phyloP scores from a whole-genome alignment of 106 monocot genomes.

The Dioscorea dumetorum region DNA sequence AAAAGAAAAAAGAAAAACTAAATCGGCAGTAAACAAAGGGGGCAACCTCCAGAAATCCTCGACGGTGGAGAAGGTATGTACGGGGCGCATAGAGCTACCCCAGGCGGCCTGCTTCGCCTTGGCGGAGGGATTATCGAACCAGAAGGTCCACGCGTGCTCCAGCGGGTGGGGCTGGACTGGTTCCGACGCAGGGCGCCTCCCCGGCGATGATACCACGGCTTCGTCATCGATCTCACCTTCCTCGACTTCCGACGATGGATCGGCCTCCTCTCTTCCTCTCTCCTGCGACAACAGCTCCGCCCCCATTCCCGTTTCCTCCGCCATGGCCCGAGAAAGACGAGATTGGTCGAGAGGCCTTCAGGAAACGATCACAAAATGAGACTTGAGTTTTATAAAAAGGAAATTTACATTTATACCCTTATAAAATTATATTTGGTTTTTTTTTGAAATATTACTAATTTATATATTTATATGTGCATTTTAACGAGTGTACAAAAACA shows the following conservation, averaged over 20 bases:
- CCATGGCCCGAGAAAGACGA: no score
- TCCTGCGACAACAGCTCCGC: background rate
- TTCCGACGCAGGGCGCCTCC: background rate
- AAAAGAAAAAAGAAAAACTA: no score
- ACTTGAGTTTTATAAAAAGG: no score
- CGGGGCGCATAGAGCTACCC: slow-evolving; percentile 69
- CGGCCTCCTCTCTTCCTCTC: background rate
- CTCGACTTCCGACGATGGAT: background rate
- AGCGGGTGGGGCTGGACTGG: slow-evolving; percentile 32
- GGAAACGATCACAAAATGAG: background rate
- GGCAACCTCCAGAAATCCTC: slow-evolving; percentile 88
- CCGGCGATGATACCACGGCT: background rate
- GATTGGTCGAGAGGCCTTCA: background rate
- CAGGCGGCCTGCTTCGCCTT: slow-evolving; percentile 57
- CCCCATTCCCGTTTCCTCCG: background rate
- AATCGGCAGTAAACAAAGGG: background rate
- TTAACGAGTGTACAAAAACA: no score
- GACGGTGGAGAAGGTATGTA: slow-evolving; percentile 74
- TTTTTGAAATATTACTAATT: no score
- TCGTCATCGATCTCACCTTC: background rate
- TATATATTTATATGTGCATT: no score
- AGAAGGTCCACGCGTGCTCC: slow-evolving; percentile 89
- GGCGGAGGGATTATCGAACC: slow-evolving; percentile 71
- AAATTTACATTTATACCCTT: no score
- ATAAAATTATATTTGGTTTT: no score